A percentile compares a stretch with the other conserved stretches of the same genome.
Evolutionary conservation across 1,139 yeast species (phyloP).

Genomic region (Debaryomycetaceae sp.): DNA sequence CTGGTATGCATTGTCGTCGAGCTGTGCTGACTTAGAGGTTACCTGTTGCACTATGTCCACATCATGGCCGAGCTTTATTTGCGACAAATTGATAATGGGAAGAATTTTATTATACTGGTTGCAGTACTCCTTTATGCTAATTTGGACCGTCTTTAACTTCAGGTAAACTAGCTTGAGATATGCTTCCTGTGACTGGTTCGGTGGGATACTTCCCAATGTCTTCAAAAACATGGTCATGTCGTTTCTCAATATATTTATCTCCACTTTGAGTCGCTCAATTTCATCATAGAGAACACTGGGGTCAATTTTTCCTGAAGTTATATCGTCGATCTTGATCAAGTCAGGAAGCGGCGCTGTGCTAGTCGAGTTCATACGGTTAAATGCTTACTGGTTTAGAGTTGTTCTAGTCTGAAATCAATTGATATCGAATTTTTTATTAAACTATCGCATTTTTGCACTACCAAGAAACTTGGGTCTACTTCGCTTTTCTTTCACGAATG

Average conservation of each 20-base stretch:
- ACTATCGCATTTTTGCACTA: background rate
- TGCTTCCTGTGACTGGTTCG: conserved; percentile 34
- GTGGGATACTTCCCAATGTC: conserved; percentile 37
- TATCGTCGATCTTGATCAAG: conserved; percentile 43
- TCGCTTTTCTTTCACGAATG: conserved; percentile 17
- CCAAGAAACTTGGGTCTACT: conserved; percentile 3
- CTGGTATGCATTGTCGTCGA: background rate
- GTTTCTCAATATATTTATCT: conserved; percentile 40
- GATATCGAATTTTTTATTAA: background rate
- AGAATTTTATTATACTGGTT: conserved; percentile 41
- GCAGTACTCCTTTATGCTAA: conserved; percentile 41
- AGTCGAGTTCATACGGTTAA: conserved; percentile 3
- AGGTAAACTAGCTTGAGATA: conserved; percentile 29
- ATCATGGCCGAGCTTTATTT: conserved; percentile 46
- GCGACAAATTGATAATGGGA: conserved; percentile 50
- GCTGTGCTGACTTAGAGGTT: background rate
- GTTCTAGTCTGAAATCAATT: background rate
- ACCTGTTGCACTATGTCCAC: conserved; percentile 27
- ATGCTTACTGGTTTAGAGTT: background rate
- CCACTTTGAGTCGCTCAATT: conserved; percentile 41
- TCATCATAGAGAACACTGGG: conserved; percentile 36
- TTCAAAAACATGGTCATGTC: conserved; percentile 41
- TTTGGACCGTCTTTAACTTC: conserved; percentile 33
- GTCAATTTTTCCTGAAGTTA: conserved; percentile 41
- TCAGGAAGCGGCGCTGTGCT: conserved; percentile 27